phyloP scores from a whole-genome alignment of 768 basidiomycete genomes.

The Leccinum subtestaceum region DNA sequence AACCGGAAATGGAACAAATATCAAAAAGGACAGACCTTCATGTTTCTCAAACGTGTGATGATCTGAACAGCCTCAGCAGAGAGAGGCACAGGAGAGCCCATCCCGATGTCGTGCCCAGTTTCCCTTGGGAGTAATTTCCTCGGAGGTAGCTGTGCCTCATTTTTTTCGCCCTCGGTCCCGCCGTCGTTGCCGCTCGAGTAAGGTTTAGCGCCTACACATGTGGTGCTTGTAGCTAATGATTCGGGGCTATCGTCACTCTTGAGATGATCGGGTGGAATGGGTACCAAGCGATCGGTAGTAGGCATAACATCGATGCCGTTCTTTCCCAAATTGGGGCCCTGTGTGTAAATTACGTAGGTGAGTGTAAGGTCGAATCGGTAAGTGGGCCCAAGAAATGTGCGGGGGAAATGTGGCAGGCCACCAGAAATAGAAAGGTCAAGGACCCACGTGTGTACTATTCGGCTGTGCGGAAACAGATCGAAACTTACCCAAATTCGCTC shows the following conservation, averaged over 20 bases:
- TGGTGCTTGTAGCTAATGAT: constrained; percentile 25
- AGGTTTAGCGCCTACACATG: not conserved
- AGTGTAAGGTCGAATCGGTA: not conserved
- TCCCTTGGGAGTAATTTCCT: constrained; percentile 73
- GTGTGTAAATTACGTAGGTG: not conserved
- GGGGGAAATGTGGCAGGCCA: not conserved
- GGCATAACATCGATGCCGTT: constrained; percentile 80
- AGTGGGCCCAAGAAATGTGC: not conserved
- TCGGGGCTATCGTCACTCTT: constrained; percentile 45
- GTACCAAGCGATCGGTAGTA: constrained; percentile 60
- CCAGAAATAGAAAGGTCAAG: not conserved
- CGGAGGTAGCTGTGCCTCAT: constrained; percentile 2
- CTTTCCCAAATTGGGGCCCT: constrained; percentile 74
- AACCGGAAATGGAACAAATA: not conserved
- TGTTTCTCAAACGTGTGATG: constrained; percentile 77
- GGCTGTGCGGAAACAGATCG: not conserved
- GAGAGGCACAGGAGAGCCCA: constrained; percentile 81
- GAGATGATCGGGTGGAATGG: constrained; percentile 47
- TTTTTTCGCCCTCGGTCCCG: not conserved
- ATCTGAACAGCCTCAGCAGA: constrained; percentile 73
- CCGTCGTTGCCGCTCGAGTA: not conserved
- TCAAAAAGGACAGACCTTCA: constrained; percentile 54
- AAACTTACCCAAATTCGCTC: constrained; percentile 65
- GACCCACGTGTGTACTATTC: not conserved
- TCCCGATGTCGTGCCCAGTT: constrained; percentile 83